Evolutionary conservation across 106 monocot species (phyloP).

Genomic region (Triglochin maritima): DNA sequence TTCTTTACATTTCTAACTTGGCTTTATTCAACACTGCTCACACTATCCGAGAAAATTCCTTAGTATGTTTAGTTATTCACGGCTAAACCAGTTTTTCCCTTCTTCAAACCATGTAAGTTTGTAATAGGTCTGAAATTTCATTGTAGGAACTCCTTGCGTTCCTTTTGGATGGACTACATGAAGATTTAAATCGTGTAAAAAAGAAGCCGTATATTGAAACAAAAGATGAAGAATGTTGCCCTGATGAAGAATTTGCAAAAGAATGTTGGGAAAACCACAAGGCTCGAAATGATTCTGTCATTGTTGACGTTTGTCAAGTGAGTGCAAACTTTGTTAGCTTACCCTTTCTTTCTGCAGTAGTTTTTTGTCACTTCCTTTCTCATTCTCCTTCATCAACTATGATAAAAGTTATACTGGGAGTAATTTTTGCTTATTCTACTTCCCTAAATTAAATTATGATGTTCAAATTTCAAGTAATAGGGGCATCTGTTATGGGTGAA

Average conservation of each 20-base stretch:
- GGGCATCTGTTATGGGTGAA: too few species aligned
- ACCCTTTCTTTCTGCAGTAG: neutral
- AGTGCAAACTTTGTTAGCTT: neutral
- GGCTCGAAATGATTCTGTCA: constrained; percentile 24
- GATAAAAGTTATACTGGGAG: too few species aligned
- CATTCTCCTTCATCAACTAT: too few species aligned
- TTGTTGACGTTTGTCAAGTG: constrained; percentile 27
- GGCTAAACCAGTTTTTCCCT: too few species aligned
- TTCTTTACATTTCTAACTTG: too few species aligned
- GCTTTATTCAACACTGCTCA: too few species aligned
- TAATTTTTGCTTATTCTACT: too few species aligned
- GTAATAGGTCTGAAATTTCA: neutral
- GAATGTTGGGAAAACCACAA: constrained; percentile 28
- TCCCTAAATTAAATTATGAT: too few species aligned
- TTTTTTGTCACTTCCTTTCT: neutral
- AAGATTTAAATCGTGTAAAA: constrained; percentile 30
- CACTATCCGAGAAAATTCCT: too few species aligned
- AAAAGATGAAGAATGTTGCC: constrained; percentile 21
- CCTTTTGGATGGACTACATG: constrained; percentile 24
- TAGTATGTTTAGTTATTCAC: too few species aligned
- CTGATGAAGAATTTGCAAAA: constrained; percentile 23
- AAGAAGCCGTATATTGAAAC: constrained; percentile 24
- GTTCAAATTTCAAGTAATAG: too few species aligned
- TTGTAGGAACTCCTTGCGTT: constrained; percentile 27
- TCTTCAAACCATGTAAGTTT: neutral